phyloP scores from a whole-genome alignment of 106 monocot species.

The Apostasia shenzhenica region DNA sequence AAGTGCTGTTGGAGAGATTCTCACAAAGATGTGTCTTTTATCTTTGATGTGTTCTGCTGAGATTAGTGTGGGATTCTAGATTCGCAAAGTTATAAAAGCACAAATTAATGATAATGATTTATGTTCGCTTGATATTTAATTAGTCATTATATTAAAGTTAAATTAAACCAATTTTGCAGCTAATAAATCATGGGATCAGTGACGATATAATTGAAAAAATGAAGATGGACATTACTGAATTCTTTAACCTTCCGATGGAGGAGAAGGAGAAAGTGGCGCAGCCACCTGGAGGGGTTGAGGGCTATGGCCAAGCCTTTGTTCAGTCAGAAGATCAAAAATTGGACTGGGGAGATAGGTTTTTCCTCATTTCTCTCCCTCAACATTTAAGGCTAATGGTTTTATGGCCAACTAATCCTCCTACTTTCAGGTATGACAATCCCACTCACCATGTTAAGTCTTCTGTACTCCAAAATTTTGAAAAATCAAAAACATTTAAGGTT shows the following conservation, averaged over 20 bases:
- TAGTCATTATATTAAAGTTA: too few relatives aligned
- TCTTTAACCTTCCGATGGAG: conserved; percentile 28
- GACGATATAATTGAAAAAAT: conserved; percentile 12
- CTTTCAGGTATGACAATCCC: not conserved
- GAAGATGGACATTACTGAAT: conserved; percentile 19
- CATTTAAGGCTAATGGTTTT: conserved; percentile 9
- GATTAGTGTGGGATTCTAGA: too few relatives aligned
- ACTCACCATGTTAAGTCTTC: too few relatives aligned
- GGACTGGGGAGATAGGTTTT: conserved; percentile 39
- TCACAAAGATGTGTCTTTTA: too few relatives aligned
- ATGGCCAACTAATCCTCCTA: conserved; percentile 29
- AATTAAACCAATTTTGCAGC: conserved; percentile 4
- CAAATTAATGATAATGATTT: too few relatives aligned
- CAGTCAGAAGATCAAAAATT: conserved; percentile 30
- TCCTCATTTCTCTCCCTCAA: conserved; percentile 17
- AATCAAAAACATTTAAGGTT: too few relatives aligned
- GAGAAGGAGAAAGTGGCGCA: conserved; percentile 17
- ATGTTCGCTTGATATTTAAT: too few relatives aligned
- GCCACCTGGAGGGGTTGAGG: conserved; percentile 13
- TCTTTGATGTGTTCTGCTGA: too few relatives aligned
- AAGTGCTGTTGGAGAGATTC: too few relatives aligned
- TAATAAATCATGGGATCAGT: conserved; percentile 24
- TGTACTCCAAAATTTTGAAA: too few relatives aligned
- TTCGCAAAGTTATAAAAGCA: too few relatives aligned
- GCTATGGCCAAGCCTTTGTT: conserved; percentile 35